Percentiles rank a stretch among this genome's conserved stretches.
Evolutionary conservation across 495 filamentous ascomycete genomes (phyloP).

Genomic region (Penicillium maclennaniae): DNA sequence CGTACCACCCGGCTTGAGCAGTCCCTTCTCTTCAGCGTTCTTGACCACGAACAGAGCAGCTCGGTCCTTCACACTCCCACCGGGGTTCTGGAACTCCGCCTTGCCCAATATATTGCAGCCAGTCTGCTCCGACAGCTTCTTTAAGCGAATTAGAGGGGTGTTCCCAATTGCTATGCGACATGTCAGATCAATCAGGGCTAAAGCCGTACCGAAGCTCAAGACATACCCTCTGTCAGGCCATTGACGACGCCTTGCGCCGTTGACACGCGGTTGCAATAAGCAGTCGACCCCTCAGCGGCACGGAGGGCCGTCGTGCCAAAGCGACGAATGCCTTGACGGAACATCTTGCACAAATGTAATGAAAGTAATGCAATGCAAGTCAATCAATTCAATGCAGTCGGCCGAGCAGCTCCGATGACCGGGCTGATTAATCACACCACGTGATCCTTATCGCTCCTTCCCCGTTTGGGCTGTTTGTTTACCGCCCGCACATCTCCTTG

Average conservation of each 20-base stretch:
- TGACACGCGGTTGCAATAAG: slow-evolving; percentile 64
- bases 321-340: slow-evolving; percentile 51
- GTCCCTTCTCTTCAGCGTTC: slow-evolving; percentile 85
- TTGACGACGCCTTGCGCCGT: slow-evolving; percentile 78
- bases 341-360: slow-evolving; percentile 42
- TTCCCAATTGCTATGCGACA: slow-evolving; percentile 81
- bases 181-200: slow-evolving; percentile 7
- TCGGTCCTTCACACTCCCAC: slow-evolving; percentile 93
- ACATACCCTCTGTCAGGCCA: slow-evolving; percentile 81
- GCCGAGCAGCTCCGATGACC: slow-evolving; percentile 17
- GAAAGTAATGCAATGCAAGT: not conserved
- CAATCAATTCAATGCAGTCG: slow-evolving; percentile 2
- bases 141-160: slow-evolving; percentile 88
- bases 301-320: slow-evolving; percentile 54
- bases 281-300: slow-evolving; percentile 49
- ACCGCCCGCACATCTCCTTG: slow-evolving; percentile 27
- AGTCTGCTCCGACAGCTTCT: slow-evolving; percentile 82
- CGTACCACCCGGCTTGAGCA: slow-evolving; percentile 80
- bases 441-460: slow-evolving; percentile 35
- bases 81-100: slow-evolving; percentile 98
- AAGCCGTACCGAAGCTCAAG: slow-evolving; percentile 1
- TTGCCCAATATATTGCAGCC: slow-evolving; percentile 95
- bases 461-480: slow-evolving; percentile 52
- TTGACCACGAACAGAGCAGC: slow-evolving; percentile 91
- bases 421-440: slow-evolving; percentile 16